Evolutionary conservation across 2,329 filamentous ascomycete genomes (phyloP), one percentile per base, ranked within the genome.

Genomic region (Botrytis tulipae): DNA sequence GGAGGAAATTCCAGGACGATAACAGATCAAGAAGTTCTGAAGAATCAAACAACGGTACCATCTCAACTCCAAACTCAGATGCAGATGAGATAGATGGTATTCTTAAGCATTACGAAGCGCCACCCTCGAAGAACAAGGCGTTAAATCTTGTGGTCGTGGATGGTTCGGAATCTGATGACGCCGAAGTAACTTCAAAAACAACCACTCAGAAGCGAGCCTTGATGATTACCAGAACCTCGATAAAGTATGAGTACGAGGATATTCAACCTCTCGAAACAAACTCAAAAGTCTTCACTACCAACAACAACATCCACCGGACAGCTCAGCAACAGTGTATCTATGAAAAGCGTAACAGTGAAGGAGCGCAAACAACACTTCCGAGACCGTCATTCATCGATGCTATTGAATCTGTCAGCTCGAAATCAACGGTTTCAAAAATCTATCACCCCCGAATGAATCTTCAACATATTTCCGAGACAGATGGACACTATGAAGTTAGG

Each of bases 121-220:
- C 29, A 5, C 37, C 9, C 7, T n/a, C 22, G 6, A 62, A 42
- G 48, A 48, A 42, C 4, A 32, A 32, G 18, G 4, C 37, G 3
- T 44, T 20, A 5, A 57, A 59, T 57, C 35, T 44, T 69, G 66
- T 69, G 66, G 22, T 69, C 54, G 44, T 69, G 29, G 37, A 69
- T 42, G n/a, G 29, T 69, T 57, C 48, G 12, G 48, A 69, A 40
- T 46, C 42, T 25, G 63, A 66, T 37, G 63, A 66, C 59, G 69
- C 69, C 29, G 59, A 59, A 44, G 35, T 7, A 54, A 51, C 48
- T 40, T 42, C 42, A 46, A 37, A 72, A 66, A 7, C 8, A 66
- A 32, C 66, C 66, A 73, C 32, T 73, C 54, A 54, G 42, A 70
- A 54, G 71, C 66, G 66, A 73, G 65, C 71, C n/a, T 42, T 59